Evolutionary conservation across 371 early-diverging fungal genomes (phyloP).

Genomic region (Mucor lusitanicus): DNA sequence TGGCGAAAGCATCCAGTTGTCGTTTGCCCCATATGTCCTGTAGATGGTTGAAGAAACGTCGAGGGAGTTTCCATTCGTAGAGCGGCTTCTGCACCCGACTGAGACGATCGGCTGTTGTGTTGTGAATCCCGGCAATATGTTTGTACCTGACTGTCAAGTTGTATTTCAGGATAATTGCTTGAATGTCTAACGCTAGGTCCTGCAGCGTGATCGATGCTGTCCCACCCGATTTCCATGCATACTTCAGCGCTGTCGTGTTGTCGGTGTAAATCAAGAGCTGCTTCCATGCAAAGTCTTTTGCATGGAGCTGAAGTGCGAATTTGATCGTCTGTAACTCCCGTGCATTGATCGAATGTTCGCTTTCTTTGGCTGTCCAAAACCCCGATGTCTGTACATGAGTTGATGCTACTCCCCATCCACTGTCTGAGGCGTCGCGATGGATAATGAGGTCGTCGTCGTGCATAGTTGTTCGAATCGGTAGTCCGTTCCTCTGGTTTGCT

Average conservation of each 20-base stretch:
- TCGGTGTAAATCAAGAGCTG: constrained; percentile 7
- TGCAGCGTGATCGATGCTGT: constrained; percentile 18
- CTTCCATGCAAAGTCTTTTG: not conserved
- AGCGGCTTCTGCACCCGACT: constrained; percentile 14
- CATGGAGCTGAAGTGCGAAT: constrained; percentile 7
- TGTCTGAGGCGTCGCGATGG: constrained; percentile 8
- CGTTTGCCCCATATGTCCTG: constrained; percentile 3
- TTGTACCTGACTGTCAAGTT: constrained; percentile 6
- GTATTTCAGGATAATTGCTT: constrained; percentile 7
- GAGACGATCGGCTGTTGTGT: constrained; percentile 12
- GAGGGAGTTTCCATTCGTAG: constrained; percentile 13
- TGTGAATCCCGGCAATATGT: constrained; percentile 21
- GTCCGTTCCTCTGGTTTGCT: constrained; percentile 6
- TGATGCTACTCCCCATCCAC: constrained; percentile 17
- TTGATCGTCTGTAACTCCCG: constrained; percentile 19
- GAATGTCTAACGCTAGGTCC: constrained; percentile 16
- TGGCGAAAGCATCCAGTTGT: constrained; percentile 39
- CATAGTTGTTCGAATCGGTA: constrained; percentile 7
- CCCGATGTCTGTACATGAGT: not conserved
- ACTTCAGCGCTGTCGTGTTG: constrained; percentile 32
- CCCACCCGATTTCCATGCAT: constrained; percentile 19
- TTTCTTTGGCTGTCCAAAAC: constrained; percentile 18
- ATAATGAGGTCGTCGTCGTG: not conserved
- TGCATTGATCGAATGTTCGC: constrained; percentile 18
- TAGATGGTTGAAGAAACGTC: constrained; percentile 3